Percentiles rank a stretch among this genome's conserved stretches.
These are phyloP conservation scores for Penstemon davidsonii DNA, from an alignment of 257 asterid species.

Conservation along the genomic window DNA sequence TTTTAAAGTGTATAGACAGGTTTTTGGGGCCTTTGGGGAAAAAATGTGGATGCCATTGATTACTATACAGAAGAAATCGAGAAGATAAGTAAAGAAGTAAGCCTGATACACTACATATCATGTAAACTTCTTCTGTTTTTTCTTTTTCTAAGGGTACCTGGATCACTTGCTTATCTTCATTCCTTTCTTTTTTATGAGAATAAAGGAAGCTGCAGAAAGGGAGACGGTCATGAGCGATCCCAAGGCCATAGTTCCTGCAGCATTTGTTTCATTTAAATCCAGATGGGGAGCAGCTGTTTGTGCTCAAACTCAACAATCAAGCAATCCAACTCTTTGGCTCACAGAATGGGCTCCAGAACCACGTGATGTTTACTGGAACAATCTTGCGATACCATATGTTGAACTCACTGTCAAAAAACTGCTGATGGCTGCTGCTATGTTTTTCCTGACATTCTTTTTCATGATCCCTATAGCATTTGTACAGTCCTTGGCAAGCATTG, in stretches of 20 bases:
- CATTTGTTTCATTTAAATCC: constrained; percentile 85
- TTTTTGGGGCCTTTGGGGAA: constrained; percentile 85
- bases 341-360: constrained; percentile 99
- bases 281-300: constrained; percentile 99
- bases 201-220: constrained; percentile 83
- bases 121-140: neutral
- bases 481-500: constrained; percentile 84
- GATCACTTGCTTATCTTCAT: neutral
- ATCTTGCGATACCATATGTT: constrained; percentile 86
- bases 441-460: constrained; percentile 86
- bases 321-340: constrained; percentile 90
- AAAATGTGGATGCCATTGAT: constrained; percentile 81
- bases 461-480: constrained; percentile 93
- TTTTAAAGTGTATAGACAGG: constrained; percentile 70
- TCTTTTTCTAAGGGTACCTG: neutral
- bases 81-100: constrained; percentile 67
- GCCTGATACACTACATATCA: constrained; percentile 31
- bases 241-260: constrained; percentile 80
- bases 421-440: constrained; percentile 65
- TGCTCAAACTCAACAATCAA: constrained; percentile 88
- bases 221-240: constrained; percentile 73
- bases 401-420: constrained; percentile 70
- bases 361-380: constrained; percentile 87
- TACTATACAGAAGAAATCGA: constrained; percentile 63
- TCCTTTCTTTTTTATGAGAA: constrained; percentile 9